These are phyloP conservation scores for Wickerhamiella vanderwaltii DNA, from an alignment of 805 yeast genomes.

Conservation along the genomic window DNA sequence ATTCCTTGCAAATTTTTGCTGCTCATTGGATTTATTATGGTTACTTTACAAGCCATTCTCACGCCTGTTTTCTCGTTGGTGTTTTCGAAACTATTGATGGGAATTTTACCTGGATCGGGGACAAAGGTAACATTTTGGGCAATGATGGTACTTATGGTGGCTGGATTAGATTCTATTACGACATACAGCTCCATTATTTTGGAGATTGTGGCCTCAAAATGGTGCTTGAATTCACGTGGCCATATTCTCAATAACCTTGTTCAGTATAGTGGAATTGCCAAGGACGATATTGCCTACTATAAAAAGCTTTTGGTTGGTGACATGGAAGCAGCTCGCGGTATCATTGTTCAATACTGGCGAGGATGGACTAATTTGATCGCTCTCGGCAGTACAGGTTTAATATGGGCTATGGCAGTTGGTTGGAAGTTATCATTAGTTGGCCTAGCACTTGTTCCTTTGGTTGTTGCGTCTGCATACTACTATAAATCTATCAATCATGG, in stretches of 20 bases:
- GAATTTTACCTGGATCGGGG: conserved; percentile 38
- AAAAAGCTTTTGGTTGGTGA: conserved; percentile 69
- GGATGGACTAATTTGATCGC: conserved; percentile 41
- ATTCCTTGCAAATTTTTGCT: conserved; percentile 21
- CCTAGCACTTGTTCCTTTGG: conserved; percentile 57
- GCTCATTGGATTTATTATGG: conserved; percentile 39
- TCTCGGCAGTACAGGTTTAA: conserved; percentile 46
- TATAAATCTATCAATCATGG: conserved; percentile 35
- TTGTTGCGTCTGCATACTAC: conserved; percentile 37
- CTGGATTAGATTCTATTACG: conserved; percentile 47
- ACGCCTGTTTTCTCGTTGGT: conserved; percentile 72
- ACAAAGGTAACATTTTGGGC: conserved; percentile 48
- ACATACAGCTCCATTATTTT: conserved; percentile 42
- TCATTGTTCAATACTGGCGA: conserved; percentile 52
- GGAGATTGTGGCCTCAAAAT: conserved; percentile 49
- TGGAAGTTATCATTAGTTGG: conserved; percentile 86
- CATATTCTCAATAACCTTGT: conserved; percentile 38
- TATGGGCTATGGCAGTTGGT: conserved; percentile 69
- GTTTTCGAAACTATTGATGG: conserved; percentile 55
- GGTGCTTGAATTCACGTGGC: conserved; percentile 48
- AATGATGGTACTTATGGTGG: conserved; percentile 45
- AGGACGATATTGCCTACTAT: conserved; percentile 32
- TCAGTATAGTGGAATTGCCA: conserved; percentile 21
- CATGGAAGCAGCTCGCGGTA: conserved; percentile 56
- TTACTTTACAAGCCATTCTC: conserved; percentile 47